phyloP scores from a whole-genome alignment of 805 yeast species.

The Candida xyloterini region DNA sequence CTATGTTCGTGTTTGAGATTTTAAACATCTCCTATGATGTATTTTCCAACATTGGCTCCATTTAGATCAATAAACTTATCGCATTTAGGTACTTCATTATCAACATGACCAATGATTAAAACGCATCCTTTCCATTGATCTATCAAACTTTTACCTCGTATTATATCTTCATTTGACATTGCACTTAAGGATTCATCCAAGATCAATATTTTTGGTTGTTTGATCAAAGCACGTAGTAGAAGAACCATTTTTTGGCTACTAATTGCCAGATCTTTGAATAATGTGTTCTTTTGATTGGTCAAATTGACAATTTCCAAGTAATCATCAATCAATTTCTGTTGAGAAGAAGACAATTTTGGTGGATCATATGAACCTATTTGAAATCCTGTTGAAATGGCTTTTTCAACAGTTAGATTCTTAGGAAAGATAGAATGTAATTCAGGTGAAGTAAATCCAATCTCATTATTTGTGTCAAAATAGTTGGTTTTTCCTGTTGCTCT shows the following conservation, averaged over 20 bases:
- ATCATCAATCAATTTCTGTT: constrained; percentile 39
- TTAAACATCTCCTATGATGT: constrained; percentile 29
- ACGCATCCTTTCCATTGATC: constrained; percentile 65
- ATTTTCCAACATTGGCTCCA: constrained; percentile 31
- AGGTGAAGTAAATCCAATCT: constrained; percentile 88
- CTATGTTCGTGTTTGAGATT: constrained; percentile 44
- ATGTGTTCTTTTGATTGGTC: constrained; percentile 32
- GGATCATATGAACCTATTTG: constrained; percentile 63
- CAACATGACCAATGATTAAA: constrained; percentile 78
- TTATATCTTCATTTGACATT: constrained; percentile 66
- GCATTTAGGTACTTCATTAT: constrained; percentile 73
- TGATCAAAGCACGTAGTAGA: constrained; percentile 73
- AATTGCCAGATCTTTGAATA: constrained; percentile 55
- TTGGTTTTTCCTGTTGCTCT: constrained; percentile 72
- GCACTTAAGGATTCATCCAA: constrained; percentile 93
- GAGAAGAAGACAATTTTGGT: constrained; percentile 38
- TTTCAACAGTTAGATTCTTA: constrained; percentile 43
- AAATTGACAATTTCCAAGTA: constrained; percentile 49
- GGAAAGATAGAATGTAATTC: constrained; percentile 91
- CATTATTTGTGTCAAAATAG: constrained; percentile 73
- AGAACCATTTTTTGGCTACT: constrained; percentile 77
- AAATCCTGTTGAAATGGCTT: constrained; percentile 71
- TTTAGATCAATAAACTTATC: constrained; percentile 45
- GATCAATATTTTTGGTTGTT: constrained; percentile 73
- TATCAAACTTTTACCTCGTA: constrained; percentile 51